Evolutionary conservation across 2,329 filamentous ascomycete genomes (phyloP), one percentile per base, ranked within the genome.

Genomic region (Coniochaeta sp.): DNA sequence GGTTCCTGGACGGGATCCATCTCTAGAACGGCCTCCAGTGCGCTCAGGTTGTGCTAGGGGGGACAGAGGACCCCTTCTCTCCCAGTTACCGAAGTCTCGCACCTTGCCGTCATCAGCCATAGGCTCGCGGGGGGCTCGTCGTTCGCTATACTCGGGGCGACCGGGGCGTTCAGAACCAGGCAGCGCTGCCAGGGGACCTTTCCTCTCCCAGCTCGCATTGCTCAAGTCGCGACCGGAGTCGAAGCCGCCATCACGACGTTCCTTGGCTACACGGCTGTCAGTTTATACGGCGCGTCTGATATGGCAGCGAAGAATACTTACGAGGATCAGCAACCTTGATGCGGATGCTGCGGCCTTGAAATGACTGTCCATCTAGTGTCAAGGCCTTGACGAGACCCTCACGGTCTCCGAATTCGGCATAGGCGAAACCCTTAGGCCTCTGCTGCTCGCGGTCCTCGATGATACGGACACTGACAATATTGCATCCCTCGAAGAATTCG

Each of bases 291-390:
- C 31, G 47, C 6, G 31, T n/a, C 44, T 50, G 47, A 52, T 52
- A n/a, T 28, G 22, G 1, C 9, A n/a, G 6, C n/a, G 59, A 24
- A 28, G 19, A 24, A n/a, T 55, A 85, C 92, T 77, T 89, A 99
- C 95, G 93, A 74, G 95, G 95, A 79, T 99, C 96, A 58, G 95
- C 96, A 72, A 99, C 88, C 80, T 93, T 97, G 73, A 98, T 89
- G 73, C 91, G 88, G 73, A 99, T 92, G 71, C 88, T 89, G 67
- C 95, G 89, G 67, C 92, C 92, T 74, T 96, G 89, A 74, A 98
- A 93, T 62, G 85, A 87, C 63, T 86, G 81, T 68, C 91, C 90
- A 70, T 93, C 93, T 64, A 95, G 83, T 62, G 87, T 85, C 65
- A 99, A 83, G 60, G 95, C 95, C 77, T 92, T 89, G 81, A 96